phyloP scores from a whole-genome alignment of 2,329 filamentous ascomycete species.

The Blastomyces percursus region DNA sequence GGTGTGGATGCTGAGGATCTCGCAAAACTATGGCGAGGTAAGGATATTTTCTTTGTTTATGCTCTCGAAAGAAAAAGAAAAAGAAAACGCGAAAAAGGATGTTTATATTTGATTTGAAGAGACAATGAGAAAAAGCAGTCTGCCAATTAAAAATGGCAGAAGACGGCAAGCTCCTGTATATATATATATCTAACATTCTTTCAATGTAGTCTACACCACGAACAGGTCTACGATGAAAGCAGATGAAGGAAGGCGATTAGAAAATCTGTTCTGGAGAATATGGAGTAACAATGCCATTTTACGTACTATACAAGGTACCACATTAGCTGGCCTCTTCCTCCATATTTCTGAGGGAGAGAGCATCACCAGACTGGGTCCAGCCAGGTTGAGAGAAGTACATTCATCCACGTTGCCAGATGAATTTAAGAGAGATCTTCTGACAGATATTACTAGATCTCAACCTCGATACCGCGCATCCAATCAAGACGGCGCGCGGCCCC shows the following conservation, averaged over 20 bases:
- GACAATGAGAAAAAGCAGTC: neutral
- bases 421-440: constrained; percentile 1
- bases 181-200: neutral
- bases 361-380: constrained; percentile 14
- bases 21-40: constrained; percentile 41
- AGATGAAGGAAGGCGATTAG: constrained; percentile 34
- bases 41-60: constrained; percentile 11
- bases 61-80: neutral
- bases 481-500: neutral
- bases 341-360: constrained; percentile 30
- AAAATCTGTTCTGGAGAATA: constrained; percentile 45
- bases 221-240: constrained; percentile 35
- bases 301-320: constrained; percentile 28
- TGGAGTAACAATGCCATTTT: constrained; percentile 35
- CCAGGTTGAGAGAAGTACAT: constrained; percentile 13
- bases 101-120: neutral
- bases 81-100: neutral
- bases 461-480: neutral
- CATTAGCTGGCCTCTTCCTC: constrained; percentile 35
- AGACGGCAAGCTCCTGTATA: too few species aligned
- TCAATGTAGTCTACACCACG: constrained; percentile 34
- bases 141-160: neutral
- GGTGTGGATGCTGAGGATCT: constrained; percentile 32
- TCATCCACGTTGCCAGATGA: neutral
- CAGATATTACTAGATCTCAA: neutral